Conservation (phyloP, 768 basidiomycete genomes). For the Boletus subcaerulescens region DNA sequence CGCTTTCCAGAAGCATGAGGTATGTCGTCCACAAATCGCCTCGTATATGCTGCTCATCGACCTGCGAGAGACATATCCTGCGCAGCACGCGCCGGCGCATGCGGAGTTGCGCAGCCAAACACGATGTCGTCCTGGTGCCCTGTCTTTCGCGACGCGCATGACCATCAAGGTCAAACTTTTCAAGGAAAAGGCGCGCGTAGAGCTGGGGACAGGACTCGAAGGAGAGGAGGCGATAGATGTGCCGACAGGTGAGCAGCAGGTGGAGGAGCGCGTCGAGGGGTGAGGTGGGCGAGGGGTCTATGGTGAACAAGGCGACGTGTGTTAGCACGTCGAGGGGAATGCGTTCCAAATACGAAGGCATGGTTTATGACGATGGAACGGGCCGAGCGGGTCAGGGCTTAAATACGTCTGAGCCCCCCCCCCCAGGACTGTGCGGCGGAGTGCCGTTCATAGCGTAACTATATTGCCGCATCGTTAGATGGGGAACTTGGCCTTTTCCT, state of each 20-base stretch:
- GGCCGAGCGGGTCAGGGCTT: constrained; percentile 11
- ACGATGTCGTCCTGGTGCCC: constrained; percentile 36
- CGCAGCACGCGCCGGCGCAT: constrained; percentile 46
- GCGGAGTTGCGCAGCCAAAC: constrained; percentile 47
- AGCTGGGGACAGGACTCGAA: constrained; percentile 46
- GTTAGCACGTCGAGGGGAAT: constrained; percentile 58
- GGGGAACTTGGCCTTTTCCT: constrained; percentile 31
- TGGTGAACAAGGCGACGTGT: constrained; percentile 49
- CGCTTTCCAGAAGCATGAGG: constrained; percentile 60
- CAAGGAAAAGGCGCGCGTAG: constrained; percentile 52
- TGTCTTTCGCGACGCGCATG: constrained; percentile 23
- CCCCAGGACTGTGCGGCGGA: constrained; percentile 24
- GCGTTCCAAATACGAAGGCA: constrained; percentile 45
- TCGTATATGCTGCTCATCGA: constrained; percentile 29
- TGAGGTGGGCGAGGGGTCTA: constrained; percentile 36
- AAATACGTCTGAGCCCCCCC: constrained; percentile 19
- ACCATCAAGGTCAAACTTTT: constrained; percentile 44
- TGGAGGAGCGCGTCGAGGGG: constrained; percentile 41
- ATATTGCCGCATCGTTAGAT: constrained; percentile 33
- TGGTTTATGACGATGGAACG: constrained; percentile 27
- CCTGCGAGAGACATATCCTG: constrained; percentile 38
- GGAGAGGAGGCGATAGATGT: constrained; percentile 43
- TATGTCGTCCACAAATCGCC: constrained; percentile 57
- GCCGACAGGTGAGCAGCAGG: constrained; percentile 46
- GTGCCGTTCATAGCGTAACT: constrained; percentile 33